Percentiles rank a stretch among this genome's conserved stretches.
Conservation (phyloP, 139 green algal species). For the Ettlia oleoabundans region DNA sequence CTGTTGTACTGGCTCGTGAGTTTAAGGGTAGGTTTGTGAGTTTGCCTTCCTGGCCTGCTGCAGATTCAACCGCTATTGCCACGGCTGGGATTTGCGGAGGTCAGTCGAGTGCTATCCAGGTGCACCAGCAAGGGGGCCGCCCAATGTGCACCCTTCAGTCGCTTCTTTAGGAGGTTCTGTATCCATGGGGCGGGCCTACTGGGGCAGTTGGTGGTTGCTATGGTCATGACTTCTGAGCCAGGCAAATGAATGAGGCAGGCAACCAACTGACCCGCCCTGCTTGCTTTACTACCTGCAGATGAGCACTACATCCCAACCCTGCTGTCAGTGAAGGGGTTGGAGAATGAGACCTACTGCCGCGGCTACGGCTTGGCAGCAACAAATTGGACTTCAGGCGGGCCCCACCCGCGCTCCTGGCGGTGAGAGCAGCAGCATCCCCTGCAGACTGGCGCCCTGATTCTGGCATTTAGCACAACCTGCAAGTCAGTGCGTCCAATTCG, state of each 20-base stretch:
- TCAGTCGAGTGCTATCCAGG: constrained; percentile 12
- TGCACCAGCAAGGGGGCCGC: neutral
- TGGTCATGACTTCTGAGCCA: no score
- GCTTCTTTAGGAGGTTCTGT: neutral
- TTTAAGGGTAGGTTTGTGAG: no score
- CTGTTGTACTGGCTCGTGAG: no score
- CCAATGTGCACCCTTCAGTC: neutral
- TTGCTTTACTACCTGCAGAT: neutral
- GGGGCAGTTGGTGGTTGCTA: no score
- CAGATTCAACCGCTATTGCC: neutral
- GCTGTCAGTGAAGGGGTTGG: constrained; percentile 17
- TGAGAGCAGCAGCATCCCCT: no score
- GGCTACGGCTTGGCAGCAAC: neutral
- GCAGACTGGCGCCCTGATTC: no score
- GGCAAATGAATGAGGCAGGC: no score
- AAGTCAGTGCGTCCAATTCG: no score
- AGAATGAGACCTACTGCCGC: constrained; percentile 27
- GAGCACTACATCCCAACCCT: constrained; percentile 45
- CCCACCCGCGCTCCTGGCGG: no score
- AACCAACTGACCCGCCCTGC: neutral
- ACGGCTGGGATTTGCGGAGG: neutral
- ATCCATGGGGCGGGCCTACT: no score
- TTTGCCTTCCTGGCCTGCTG: neutral
- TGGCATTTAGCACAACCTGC: no score
- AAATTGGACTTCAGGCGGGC: no score